Evolutionary conservation across 2,329 filamentous ascomycete genomes (phyloP).

Genomic region (Arthrocladium fulminans): DNA sequence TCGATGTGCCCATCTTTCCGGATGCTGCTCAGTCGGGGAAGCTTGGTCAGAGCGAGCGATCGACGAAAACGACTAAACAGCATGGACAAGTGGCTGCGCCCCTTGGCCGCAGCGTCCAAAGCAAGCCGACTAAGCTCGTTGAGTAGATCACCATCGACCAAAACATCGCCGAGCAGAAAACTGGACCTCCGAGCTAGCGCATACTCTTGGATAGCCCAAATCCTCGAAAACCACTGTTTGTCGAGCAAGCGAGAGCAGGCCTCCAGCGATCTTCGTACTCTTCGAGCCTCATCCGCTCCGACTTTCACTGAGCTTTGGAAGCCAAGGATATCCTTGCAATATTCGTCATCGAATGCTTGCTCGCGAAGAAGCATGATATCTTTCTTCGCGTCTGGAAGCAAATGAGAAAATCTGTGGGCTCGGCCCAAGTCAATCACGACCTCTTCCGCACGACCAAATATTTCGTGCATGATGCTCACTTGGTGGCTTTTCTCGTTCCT

Average conservation of each 20-base stretch:
- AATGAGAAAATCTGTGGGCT: no score
- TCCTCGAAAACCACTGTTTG: neutral
- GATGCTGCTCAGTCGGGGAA: neutral
- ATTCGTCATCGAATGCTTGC: no score
- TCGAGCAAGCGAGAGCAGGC: neutral
- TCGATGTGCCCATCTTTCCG: neutral
- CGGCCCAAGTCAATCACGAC: no score
- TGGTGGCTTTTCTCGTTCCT: no score
- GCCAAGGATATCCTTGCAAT: no score
- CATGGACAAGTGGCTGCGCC: neutral
- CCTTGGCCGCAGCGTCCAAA: neutral
- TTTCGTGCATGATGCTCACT: no score
- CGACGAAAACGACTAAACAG: neutral
- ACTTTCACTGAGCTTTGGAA: no score
- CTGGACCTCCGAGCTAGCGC: neutral
- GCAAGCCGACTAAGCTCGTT: neutral
- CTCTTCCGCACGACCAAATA: no score
- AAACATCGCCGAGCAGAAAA: neutral
- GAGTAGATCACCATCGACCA: neutral
- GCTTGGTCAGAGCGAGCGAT: neutral
- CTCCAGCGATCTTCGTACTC: no score
- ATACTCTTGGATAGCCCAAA: neutral
- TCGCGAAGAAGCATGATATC: no score
- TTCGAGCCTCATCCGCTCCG: no score
- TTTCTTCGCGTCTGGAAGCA: no score